These are phyloP conservation scores for Cornus controversa DNA, from an alignment of 148 eudicot genomes.

Conservation along the genomic window DNA sequence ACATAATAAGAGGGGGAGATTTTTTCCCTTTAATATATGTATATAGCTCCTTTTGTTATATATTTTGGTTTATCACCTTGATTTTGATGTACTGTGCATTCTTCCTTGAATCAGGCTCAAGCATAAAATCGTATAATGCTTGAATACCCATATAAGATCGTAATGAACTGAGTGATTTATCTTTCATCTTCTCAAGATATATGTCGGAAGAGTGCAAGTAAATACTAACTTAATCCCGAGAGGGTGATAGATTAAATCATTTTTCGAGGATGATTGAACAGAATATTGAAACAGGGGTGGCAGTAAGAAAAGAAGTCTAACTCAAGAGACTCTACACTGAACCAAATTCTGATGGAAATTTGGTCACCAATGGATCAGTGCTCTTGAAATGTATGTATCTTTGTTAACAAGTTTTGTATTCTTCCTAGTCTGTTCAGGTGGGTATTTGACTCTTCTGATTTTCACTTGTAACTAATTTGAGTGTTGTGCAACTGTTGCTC, in stretches of 20 bases:
- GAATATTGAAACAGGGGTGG: background rate
- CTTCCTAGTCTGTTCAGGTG: background rate
- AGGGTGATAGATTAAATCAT: background rate
- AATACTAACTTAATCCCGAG: background rate
- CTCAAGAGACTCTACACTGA: background rate
- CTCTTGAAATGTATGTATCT: background rate
- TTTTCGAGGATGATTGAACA: background rate
- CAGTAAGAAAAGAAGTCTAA: background rate
- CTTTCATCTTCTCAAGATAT: background rate
- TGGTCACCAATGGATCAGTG: no score
- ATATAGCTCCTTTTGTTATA: background rate
- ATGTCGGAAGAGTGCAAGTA: background rate
- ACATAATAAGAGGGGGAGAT: background rate
- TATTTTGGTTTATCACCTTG: background rate
- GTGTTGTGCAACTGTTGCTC: background rate
- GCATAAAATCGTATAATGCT: background rate
- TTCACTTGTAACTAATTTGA: background rate
- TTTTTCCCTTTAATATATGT: background rate
- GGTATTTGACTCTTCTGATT: no score
- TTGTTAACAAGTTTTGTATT: no score
- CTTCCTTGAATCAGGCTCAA: constrained; percentile 8
- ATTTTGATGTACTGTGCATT: background rate
- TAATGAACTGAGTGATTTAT: background rate
- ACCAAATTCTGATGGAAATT: background rate
- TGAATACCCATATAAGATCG: background rate